Conservation (phyloP, 768 basidiomycete genomes). For the Pulveroboletus sp. region DNA sequence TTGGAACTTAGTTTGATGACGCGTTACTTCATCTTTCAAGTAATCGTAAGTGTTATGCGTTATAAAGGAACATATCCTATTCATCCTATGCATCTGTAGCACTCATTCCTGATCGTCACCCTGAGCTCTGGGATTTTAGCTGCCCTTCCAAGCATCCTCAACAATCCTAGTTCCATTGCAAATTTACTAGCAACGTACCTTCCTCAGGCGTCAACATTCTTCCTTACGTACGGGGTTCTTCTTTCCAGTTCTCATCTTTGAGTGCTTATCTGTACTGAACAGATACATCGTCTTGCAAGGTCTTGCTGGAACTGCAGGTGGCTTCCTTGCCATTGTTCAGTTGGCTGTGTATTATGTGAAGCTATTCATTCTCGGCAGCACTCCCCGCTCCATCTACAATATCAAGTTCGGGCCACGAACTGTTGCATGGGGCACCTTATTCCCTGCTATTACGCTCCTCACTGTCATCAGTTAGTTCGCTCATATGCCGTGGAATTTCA, state of each 20-base stretch:
- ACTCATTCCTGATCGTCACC: constrained; percentile 91
- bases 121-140: constrained; percentile 78
- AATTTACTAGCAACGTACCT: constrained; percentile 70
- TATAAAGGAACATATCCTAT: background rate
- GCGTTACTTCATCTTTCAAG: constrained; percentile 88
- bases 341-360: constrained; percentile 88
- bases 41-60: constrained; percentile 56
- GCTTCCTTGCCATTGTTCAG: constrained; percentile 73
- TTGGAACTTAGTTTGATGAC: constrained; percentile 91
- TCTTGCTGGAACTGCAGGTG: constrained; percentile 70
- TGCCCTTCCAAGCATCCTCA: constrained; percentile 55
- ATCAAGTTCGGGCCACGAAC: constrained; percentile 72
- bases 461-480: constrained; percentile 68
- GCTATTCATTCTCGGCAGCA: constrained; percentile 80
- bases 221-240: constrained; percentile 59
- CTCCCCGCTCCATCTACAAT: constrained; percentile 77
- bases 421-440: constrained; percentile 71
- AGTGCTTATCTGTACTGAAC: constrained; percentile 1
- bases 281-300: constrained; percentile 80
- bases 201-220: constrained; percentile 83
- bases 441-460: constrained; percentile 71
- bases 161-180: constrained; percentile 68
- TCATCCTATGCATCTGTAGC: constrained; percentile 39
- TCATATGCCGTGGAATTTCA: background rate
- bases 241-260: background rate